phyloP scores from a whole-genome alignment of 495 filamentous ascomycete species.

The Sordaria brevicollis region DNA sequence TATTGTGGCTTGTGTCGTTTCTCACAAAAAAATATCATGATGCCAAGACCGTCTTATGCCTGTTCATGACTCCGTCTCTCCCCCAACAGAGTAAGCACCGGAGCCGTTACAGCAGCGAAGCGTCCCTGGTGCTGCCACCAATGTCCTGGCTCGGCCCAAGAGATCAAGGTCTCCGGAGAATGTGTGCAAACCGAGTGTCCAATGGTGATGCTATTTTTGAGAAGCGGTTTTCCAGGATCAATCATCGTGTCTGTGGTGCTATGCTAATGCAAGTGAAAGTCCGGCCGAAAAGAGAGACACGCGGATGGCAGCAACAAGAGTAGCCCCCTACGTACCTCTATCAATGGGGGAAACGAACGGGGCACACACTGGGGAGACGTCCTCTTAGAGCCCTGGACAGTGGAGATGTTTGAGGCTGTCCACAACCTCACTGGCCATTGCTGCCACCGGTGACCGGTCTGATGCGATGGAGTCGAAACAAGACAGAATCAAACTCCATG shows the following conservation, averaged over 20 bases:
- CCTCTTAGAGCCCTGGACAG: not conserved
- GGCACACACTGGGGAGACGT: no score
- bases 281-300: slow-evolving; percentile 17
- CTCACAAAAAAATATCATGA: not conserved
- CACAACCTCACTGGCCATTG: no score
- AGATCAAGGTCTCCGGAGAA: not conserved
- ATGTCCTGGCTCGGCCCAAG: slow-evolving; percentile 1
- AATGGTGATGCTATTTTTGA: no score
- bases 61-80: not conserved
- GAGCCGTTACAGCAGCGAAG: no score
- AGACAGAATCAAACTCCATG: no score
- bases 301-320: not conserved
- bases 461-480: no score
- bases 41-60: not conserved
- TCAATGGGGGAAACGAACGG: not conserved
- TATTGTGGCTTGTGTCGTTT: not conserved
- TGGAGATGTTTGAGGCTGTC: not conserved
- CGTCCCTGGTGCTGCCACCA: not conserved
- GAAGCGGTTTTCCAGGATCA: not conserved
- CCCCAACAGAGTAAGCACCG: not conserved
- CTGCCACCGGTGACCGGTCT: no score
- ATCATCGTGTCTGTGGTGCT: not conserved
- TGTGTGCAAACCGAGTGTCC: no score
- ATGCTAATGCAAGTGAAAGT: slow-evolving; percentile 1
- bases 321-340: no score